phyloP scores from a whole-genome alignment of 345 rosid species.

The Salix suchowensis region DNA sequence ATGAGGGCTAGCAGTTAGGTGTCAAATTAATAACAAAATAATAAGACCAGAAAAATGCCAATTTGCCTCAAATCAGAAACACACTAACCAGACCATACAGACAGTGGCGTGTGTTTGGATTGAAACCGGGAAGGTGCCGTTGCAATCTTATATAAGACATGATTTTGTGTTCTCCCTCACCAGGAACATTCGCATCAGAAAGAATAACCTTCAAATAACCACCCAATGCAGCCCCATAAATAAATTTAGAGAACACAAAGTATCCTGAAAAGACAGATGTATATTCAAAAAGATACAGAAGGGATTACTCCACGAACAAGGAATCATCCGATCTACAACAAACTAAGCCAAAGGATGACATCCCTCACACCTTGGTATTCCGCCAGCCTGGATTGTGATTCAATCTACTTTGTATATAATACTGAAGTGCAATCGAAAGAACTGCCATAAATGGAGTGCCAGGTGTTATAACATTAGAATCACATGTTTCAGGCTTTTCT shows the following conservation, averaged over 20 bases:
- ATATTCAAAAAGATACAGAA: conserved; percentile 33
- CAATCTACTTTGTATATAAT: conserved; percentile 78
- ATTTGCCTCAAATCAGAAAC: neutral
- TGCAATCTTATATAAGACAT: conserved; percentile 91
- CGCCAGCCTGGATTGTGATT: conserved; percentile 79
- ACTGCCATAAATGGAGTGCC: conserved; percentile 93
- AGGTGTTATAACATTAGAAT: conserved; percentile 97
- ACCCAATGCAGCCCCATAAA: conserved; percentile 59
- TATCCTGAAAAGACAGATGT: conserved; percentile 43
- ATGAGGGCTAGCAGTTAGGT: neutral
- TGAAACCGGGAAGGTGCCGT: conserved; percentile 74
- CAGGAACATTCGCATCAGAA: conserved; percentile 94
- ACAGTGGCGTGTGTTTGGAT: conserved; percentile 95
- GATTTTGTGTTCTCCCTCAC: conserved; percentile 99
- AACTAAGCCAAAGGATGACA: conserved; percentile 19
- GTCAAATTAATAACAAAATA: neutral
- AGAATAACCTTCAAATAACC: conserved; percentile 87
- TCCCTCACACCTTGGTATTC: conserved; percentile 66
- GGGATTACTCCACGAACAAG: conserved; percentile 50
- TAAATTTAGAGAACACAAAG: conserved; percentile 53
- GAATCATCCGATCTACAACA: conserved; percentile 44
- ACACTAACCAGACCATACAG: conserved; percentile 81
- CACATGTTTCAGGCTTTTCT: conserved; percentile 77
- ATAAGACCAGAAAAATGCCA: neutral
- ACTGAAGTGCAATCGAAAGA: conserved; percentile 86